Evolutionary conservation across 306 rosid genomes (phyloP), one percentile per base, ranked within the genome.

Genomic region (Canavalia gladiata): DNA sequence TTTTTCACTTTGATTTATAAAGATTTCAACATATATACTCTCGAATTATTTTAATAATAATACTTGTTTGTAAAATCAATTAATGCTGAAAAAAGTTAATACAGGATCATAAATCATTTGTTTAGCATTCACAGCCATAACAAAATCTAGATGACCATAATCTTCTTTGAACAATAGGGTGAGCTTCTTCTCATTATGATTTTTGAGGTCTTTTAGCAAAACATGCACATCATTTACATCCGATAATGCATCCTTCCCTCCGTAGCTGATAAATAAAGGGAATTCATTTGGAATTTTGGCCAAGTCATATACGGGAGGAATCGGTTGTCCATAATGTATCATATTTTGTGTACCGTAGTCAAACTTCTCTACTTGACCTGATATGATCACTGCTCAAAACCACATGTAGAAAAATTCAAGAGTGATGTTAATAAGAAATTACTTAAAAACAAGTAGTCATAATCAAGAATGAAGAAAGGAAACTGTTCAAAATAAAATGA

Each of bases 141-240:
- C 72, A 79, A 81, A 92, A 87, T 90, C 97, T 50, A 68, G 8
- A 83, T 92, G 97, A 77, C 90, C 95, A 86, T 92, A 91, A 7
- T 88, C 87, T 73, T 84, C 76, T 7, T 10, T 31, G 55, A 59
- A 88, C 66, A 72, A 79, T 13, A 76, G 82, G 1, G 77, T 87
- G 33, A 91, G 87, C 75, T 88, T 92, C 52, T 81, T 80, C 47
- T 35, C 34, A 12, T 84, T 81, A 59, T 92, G 95, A 79, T 83
- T 78, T 56, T 47, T 78, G 47, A 92, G 92, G 73, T 74, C 77
- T 28, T 65, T 69, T 18, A 93, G 88, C 82, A 93, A 88, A 60
- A 69, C 6, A 9, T 75, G 72, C 64, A 89, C 96, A 59, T 87
- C 97, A 0, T 83, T 39, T 42, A 79, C 89, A 57, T 89, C 91